phyloP scores from a whole-genome alignment of 1,139 yeast species.

The Wickerhamiella infanticola region DNA sequence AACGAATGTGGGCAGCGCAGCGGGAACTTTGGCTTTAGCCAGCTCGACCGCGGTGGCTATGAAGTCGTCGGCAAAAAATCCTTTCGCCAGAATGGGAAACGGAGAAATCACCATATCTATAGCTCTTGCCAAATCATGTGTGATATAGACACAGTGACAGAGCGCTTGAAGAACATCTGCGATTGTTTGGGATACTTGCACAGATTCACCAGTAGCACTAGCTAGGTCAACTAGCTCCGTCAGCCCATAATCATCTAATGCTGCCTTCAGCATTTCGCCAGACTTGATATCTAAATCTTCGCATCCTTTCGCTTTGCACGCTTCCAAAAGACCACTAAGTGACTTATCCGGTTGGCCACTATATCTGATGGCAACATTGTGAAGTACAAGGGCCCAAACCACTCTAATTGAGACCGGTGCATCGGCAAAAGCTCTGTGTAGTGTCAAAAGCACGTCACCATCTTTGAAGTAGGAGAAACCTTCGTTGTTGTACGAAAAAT shows the following conservation, averaged over 20 bases:
- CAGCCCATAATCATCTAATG: constrained; percentile 31
- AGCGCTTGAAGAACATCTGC: constrained; percentile 44
- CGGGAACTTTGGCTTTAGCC: constrained; percentile 61
- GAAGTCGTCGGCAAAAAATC: constrained; percentile 41
- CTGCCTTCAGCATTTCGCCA: constrained; percentile 15
- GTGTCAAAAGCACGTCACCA: constrained; percentile 27
- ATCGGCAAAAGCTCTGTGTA: constrained; percentile 27
- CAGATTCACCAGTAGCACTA: constrained; percentile 28
- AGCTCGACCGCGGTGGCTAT: constrained; percentile 42
- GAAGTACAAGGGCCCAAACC: constrained; percentile 56
- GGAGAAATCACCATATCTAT: constrained; percentile 36
- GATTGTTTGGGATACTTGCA: constrained; percentile 42
- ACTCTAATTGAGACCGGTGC: constrained; percentile 40
- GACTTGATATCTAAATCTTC: constrained; percentile 4
- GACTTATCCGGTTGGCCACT: constrained; percentile 26
- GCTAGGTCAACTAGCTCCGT: constrained; percentile 30
- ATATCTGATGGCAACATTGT: constrained; percentile 37
- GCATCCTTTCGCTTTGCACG: constrained; percentile 14
- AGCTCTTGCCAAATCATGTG: constrained; percentile 37
- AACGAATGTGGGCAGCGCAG: constrained; percentile 47
- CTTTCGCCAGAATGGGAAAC: constrained; percentile 43
- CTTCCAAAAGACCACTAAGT: constrained; percentile 16
- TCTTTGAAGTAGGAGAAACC: constrained; percentile 30
- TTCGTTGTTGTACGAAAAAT: constrained; percentile 12
- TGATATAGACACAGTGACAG: constrained; percentile 47